Percentiles rank a stretch among this genome's conserved stretches.
phyloP scores from a whole-genome alignment of 2,329 filamentous ascomycete genomes.

The Neopestalotiopsis sp. region DNA sequence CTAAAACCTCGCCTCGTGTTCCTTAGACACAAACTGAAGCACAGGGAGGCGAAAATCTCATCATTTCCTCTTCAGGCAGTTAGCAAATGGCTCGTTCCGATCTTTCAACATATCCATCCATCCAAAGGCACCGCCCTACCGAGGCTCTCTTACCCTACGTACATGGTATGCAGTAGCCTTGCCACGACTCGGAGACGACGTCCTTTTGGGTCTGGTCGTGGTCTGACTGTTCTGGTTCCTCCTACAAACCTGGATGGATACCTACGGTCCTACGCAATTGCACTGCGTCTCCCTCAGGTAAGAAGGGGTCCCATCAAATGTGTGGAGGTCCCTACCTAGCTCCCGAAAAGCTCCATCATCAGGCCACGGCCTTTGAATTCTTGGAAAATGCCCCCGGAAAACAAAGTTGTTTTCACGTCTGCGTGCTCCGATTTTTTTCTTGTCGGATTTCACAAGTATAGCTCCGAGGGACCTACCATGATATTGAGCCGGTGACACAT shows the following conservation, averaged over 20 bases:
- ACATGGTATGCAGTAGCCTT: not conserved
- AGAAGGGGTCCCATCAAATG: not conserved
- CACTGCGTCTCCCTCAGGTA: not conserved
- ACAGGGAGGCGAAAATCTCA: not conserved
- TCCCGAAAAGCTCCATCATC: not conserved
- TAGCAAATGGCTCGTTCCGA: slow-evolving; percentile 9
- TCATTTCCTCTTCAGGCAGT: slow-evolving; percentile 6
- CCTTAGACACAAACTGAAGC: not conserved
- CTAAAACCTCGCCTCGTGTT: slow-evolving; percentile 3
- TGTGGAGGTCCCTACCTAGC: slow-evolving; percentile 5
- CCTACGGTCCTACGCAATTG: not conserved
- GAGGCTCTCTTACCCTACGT: not conserved
- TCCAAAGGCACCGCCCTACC: not conserved
- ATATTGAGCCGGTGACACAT: not conserved
- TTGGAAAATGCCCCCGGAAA: not conserved
- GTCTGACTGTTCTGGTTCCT: not conserved
- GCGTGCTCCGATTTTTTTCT: not conserved
- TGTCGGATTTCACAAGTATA: not conserved
- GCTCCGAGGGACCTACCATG: not conserved
- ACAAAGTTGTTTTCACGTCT: not conserved
- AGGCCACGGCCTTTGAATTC: not conserved
- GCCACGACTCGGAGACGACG: not conserved
- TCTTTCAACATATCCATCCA: not conserved
- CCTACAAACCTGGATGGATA: not conserved
- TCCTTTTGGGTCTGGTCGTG: not conserved